These are phyloP conservation scores for Silene latifolia DNA, from an alignment of 148 eudicot genomes.

Conservation along the genomic window DNA sequence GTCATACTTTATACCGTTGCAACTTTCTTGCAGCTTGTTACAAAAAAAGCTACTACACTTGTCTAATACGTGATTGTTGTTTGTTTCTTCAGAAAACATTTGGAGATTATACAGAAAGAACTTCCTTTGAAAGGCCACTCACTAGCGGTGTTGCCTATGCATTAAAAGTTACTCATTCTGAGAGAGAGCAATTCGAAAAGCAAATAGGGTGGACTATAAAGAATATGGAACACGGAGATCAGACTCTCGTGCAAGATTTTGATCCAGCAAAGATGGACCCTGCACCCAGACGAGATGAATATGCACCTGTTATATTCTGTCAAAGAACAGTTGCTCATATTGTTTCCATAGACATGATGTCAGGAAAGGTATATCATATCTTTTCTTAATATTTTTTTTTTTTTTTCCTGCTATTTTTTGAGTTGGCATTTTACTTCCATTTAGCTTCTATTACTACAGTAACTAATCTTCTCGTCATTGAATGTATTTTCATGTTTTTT, in stretches of 20 bases:
- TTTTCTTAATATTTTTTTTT: background rate
- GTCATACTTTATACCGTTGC: background rate
- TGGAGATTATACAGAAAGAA: constrained; percentile 77
- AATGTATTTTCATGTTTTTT: too few relatives aligned
- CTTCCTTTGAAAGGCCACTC: constrained; percentile 94
- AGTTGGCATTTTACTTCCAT: background rate
- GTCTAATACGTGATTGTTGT: background rate
- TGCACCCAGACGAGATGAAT: constrained; percentile 79
- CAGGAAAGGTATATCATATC: constrained; percentile 66
- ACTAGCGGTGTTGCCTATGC: constrained; percentile 98
- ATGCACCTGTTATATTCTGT: constrained; percentile 90
- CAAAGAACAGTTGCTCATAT: constrained; percentile 90
- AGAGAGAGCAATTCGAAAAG: constrained; percentile 72
- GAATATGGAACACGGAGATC: constrained; percentile 83
- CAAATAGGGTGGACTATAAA: constrained; percentile 85
- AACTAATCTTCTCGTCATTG: too few relatives aligned
- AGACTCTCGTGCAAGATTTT: constrained; percentile 70
- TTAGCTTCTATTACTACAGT: too few relatives aligned
- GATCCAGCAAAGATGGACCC: constrained; percentile 69
- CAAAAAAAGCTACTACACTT: background rate
- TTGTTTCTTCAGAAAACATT: constrained; percentile 61
- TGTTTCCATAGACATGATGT: constrained; percentile 94
- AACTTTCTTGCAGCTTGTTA: background rate
- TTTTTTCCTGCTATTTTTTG: too few relatives aligned
- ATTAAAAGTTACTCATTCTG: constrained; percentile 66